Conservation (phyloP, 2,329 filamentous ascomycete genomes). For the Neonectria hederae region DNA sequence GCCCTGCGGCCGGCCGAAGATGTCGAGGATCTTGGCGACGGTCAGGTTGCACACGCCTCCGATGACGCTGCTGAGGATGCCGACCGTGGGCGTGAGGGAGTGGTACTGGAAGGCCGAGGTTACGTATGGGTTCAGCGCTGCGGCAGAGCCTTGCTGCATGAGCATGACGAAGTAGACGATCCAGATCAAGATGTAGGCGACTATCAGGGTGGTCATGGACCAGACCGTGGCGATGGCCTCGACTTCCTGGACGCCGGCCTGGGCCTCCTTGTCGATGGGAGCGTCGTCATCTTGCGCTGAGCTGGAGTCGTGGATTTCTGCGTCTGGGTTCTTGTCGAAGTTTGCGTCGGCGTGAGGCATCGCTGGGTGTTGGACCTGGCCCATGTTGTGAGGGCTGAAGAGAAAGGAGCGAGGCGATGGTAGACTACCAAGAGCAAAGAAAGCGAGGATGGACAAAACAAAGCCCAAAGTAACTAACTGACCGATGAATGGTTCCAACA, state of each 20-base stretch:
- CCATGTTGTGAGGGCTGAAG: neutral
- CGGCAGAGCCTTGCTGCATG: neutral
- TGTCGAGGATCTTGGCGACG: conserved; percentile 70
- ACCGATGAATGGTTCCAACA: neutral
- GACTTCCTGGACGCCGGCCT: neutral
- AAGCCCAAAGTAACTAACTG: neutral
- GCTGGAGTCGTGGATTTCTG: neutral
- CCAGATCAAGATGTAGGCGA: neutral
- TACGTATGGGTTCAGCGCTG: neutral
- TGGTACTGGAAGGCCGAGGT: conserved; percentile 42
- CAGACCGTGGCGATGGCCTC: neutral
- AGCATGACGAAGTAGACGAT: neutral
- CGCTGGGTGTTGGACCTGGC: neutral
- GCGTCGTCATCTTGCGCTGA: neutral
- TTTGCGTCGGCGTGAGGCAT: neutral
- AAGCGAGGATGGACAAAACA: neutral
- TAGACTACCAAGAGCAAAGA: neutral
- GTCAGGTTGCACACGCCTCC: conserved; percentile 67
- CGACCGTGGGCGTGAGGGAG: conserved; percentile 60
- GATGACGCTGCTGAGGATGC: conserved; percentile 60
- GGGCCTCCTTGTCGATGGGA: neutral
- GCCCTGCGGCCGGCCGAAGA: conserved; percentile 71
- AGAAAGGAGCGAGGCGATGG: neutral
- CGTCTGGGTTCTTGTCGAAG: neutral
- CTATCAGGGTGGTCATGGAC: neutral